These are phyloP conservation scores for Hypoxylon sp. DNA, from an alignment of 2,329 filamentous ascomycete genomes.

Conservation along the genomic window DNA sequence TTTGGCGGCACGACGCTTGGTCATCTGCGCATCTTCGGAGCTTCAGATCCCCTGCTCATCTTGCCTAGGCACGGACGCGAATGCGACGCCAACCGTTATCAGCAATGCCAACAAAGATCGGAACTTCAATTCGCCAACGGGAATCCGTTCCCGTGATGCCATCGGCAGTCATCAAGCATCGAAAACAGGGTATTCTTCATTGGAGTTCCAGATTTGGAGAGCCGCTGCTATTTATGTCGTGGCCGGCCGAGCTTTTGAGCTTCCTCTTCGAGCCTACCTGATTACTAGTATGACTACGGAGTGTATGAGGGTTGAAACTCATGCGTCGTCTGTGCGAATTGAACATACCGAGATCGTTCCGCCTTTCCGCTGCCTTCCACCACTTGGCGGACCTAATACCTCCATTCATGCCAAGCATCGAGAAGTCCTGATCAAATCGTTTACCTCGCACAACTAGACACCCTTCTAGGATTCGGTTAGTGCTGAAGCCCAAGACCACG, in stretches of 20 bases:
- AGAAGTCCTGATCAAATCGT: slow-evolving; percentile 14
- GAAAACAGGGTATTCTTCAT: slow-evolving; percentile 22
- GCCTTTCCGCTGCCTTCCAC: slow-evolving; percentile 41
- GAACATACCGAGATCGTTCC: slow-evolving; percentile 35
- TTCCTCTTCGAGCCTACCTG: slow-evolving; percentile 47
- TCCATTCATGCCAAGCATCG: slow-evolving; percentile 34
- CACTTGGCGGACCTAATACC: slow-evolving; percentile 29
- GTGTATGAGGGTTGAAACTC: slow-evolving; percentile 18
- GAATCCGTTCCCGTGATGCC: slow-evolving; percentile 43
- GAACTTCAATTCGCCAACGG: slow-evolving; percentile 37
- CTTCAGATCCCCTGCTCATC: slow-evolving; percentile 42
- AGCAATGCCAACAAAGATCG: slow-evolving; percentile 28
- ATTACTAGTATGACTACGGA: slow-evolving; percentile 45
- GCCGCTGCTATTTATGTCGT: slow-evolving; percentile 40
- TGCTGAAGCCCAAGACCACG: slow-evolving; percentile 33
- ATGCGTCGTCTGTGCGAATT: slow-evolving; percentile 26
- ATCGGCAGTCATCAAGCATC: slow-evolving; percentile 40
- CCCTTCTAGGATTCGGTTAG: slow-evolving; percentile 20
- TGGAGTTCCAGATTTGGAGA: slow-evolving; percentile 39
- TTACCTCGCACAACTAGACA: slow-evolving; percentile 1
- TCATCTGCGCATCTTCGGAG: slow-evolving; percentile 43
- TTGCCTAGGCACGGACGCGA: slow-evolving; percentile 34
- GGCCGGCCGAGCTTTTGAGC: slow-evolving; percentile 32
- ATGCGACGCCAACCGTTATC: slow-evolving; percentile 45
- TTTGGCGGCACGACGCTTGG: slow-evolving; percentile 33